Evolutionary conservation across 1,139 yeast genomes (phyloP).

Genomic region (Saccharomyces hybrid): DNA sequence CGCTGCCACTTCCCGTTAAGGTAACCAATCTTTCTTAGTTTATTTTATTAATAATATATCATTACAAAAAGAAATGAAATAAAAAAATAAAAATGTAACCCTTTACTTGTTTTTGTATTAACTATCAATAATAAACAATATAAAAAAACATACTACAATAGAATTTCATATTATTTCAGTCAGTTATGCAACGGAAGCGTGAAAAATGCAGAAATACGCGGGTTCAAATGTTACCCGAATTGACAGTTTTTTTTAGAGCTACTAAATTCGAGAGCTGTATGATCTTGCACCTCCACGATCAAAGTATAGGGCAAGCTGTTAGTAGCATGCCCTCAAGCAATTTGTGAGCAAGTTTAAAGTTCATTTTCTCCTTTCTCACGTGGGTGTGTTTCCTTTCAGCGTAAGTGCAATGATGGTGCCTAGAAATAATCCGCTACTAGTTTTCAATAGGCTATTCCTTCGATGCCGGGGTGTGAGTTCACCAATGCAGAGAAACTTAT

Average conservation of each 20-base stretch:
- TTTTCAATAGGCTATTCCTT: not conserved
- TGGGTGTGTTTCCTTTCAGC: not conserved
- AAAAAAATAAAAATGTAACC: constrained; percentile 11
- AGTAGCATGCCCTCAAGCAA: too few relatives aligned
- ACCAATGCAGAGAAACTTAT: not conserved
- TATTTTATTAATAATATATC: constrained; percentile 1
- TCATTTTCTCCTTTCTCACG: not conserved
- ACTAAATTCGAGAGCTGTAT: not conserved
- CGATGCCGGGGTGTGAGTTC: not conserved
- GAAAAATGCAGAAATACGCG: not conserved
- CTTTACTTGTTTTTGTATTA: constrained; percentile 12
- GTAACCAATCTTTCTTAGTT: not conserved
- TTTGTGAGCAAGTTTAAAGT: not conserved
- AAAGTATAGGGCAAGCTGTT: not conserved
- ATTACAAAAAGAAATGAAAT: constrained; percentile 6
- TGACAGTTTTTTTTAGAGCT: not conserved
- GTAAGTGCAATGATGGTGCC: not conserved
- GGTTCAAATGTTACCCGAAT: not conserved
- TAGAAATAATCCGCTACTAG: not conserved
- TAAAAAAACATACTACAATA: not conserved
- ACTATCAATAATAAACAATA: not conserved
- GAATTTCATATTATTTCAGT: not conserved
- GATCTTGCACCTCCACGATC: not conserved
- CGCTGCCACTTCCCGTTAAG: too few relatives aligned
- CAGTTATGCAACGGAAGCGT: not conserved